A percentile compares a stretch with the other conserved stretches of the same genome.
phyloP scores from a whole-genome alignment of 2,329 filamentous ascomycete species.

The Xylariaceae sp. region DNA sequence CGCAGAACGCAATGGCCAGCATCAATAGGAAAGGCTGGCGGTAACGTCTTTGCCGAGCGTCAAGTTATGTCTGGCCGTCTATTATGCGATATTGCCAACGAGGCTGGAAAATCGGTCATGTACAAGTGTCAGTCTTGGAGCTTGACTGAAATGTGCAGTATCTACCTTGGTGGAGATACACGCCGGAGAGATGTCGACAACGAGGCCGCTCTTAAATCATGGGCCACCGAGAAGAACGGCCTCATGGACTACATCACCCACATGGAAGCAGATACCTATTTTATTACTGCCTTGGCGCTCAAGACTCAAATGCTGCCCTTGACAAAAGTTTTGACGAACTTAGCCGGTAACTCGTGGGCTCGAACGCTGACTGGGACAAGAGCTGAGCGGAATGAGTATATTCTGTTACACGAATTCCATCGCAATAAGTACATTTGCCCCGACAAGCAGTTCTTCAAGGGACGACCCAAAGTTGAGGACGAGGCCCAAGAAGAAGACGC shows the following conservation, averaged over 20 bases:
- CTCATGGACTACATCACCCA: slow-evolving; percentile 93
- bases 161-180: slow-evolving; percentile 79
- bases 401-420: slow-evolving; percentile 95
- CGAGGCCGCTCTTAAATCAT: slow-evolving; percentile 83
- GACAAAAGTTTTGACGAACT: slow-evolving; percentile 92
- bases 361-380: slow-evolving; percentile 93
- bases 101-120: slow-evolving; percentile 97
- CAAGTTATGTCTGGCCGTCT: slow-evolving; percentile 88
- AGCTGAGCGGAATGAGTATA: slow-evolving; percentile 98
- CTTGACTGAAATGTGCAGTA: slow-evolving; percentile 93
- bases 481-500: slow-evolving; percentile 71
- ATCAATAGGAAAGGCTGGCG: slow-evolving; percentile 82
- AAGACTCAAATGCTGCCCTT: slow-evolving; percentile 90
- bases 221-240: slow-evolving; percentile 82
- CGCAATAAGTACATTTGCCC: slow-evolving; percentile 98
- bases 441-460: slow-evolving; percentile 86
- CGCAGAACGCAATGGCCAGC: slow-evolving; percentile 85
- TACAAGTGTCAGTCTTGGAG: slow-evolving; percentile 98
- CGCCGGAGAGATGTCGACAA: slow-evolving; percentile 85
- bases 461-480: slow-evolving; percentile 74
- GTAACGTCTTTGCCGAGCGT: slow-evolving; percentile 91
- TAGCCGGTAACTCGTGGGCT: slow-evolving; percentile 98
- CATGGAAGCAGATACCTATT: slow-evolving; percentile 94
- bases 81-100: slow-evolving; percentile 92
- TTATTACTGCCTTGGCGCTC: slow-evolving; percentile 87